Evolutionary conservation across 1,284 basidiomycete species (phyloP), one percentile per base, ranked within the genome.

Genomic region (Cystobasidium sp.): DNA sequence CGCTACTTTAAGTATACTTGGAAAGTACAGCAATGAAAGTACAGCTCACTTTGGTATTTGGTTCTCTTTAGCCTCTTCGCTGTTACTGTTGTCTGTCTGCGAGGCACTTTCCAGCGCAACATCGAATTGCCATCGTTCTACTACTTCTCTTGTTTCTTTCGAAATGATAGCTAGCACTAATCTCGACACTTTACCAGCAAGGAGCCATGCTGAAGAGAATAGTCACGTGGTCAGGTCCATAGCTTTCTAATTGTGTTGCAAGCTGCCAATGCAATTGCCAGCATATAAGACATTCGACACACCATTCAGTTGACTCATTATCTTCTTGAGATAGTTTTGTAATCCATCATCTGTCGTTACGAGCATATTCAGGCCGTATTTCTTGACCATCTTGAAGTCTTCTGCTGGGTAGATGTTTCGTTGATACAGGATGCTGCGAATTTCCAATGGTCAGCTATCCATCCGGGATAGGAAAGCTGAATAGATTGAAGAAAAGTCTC

Each of bases 331-430:
- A 81, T 99, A 99, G 80, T 91, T 92, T 80, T 95, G 92, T 58
- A 99, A 84, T 0, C 91, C 91, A 67, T 95, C 89, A 80, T 99
- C 95, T 76, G 94, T 91, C 0, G 94, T 97, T 1, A 97, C 90
- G 39, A 99, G 87, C 79, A 99, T 92, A 0, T 94, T 95, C 78
- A 98, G 90, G 0, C 96, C 96, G 79, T 98, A 99, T 83, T 98
- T 99, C 84, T 97, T 97, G 72, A 97, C 93, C 91, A 95, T 93
- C 80, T 97, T 95, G 82, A 99, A 99, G 83, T 99, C 97, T 83
- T 99, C 96, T 0, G 93, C 90, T 0, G 97, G 95, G 82, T 99
- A 99, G 41, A 99, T 93, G 68, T 93, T 93, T 41, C 97, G 88
- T 84, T 99, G 96, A 84, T 97, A 99, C 59, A 99, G 86, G 80